A percentile compares a stretch with the other conserved stretches of the same genome.
phyloP scores from a whole-genome alignment of 176 grass and related monocot genomes.

The Tuctoria greenei region DNA sequence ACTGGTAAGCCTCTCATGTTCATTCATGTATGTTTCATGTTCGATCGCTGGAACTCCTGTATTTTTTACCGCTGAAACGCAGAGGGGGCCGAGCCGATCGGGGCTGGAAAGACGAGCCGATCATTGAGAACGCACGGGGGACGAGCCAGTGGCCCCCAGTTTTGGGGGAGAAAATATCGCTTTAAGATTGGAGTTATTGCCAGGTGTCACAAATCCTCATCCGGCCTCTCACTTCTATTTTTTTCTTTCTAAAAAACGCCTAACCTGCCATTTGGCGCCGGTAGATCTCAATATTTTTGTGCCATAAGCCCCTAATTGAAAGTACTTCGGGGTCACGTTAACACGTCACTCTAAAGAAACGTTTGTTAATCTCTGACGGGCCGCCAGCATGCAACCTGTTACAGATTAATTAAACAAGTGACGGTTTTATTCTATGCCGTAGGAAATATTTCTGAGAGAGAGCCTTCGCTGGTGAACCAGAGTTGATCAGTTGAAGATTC shows the following conservation, averaged over 20 bases:
- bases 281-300: background rate
- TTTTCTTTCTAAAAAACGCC: slow-evolving; percentile 25
- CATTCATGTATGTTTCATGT: no score
- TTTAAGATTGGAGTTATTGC: no score
- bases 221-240: no score
- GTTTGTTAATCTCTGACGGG: slow-evolving; percentile 30
- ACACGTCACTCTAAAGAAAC: background rate
- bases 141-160: no score
- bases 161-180: no score
- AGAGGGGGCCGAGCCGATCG: no score
- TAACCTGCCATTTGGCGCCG: slow-evolving; percentile 17
- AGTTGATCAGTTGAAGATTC: background rate
- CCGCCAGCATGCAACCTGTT: background rate
- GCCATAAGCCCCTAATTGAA: background rate
- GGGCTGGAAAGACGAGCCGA: no score
- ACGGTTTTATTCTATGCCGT: slow-evolving; percentile 22
- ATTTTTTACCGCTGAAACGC: no score
- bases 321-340: slow-evolving; percentile 10
- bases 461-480: background rate
- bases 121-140: no score
- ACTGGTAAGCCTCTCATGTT: no score
- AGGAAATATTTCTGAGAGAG: background rate
- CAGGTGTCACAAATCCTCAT: no score
- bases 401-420: slow-evolving; percentile 3
- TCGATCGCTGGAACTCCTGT: no score